phyloP scores from a whole-genome alignment of 768 basidiomycete genomes.

The Suillus occidentalis region DNA sequence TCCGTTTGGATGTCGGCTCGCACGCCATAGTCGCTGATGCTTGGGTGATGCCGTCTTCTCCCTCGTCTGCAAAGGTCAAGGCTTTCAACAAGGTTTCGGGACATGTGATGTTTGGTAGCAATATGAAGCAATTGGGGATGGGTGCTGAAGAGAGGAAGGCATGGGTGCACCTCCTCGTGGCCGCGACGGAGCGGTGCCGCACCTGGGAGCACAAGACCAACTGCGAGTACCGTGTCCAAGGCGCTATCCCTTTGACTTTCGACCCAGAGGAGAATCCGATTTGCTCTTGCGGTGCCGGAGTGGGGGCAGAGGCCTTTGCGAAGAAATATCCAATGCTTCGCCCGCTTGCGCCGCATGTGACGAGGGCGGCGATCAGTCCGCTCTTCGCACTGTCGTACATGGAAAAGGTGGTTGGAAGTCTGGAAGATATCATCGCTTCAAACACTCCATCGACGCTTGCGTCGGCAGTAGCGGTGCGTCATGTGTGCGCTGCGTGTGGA shows the following conservation, averaged over 20 bases:
- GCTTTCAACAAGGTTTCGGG: not conserved
- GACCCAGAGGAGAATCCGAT: slow-evolving; percentile 41
- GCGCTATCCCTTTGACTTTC: slow-evolving; percentile 37
- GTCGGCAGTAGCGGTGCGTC: not conserved
- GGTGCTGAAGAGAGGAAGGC: slow-evolving; percentile 37
- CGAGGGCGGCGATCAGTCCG: slow-evolving; percentile 51
- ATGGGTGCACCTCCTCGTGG: slow-evolving; percentile 55
- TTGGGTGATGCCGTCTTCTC: slow-evolving; percentile 39
- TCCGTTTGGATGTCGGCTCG: slow-evolving; percentile 48
- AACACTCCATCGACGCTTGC: not conserved
- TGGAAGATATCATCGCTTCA: not conserved
- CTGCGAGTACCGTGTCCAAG: slow-evolving; percentile 47
- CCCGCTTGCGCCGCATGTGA: slow-evolving; percentile 41
- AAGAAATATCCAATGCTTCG: slow-evolving; percentile 33
- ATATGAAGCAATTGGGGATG: slow-evolving; percentile 2
- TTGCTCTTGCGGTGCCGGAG: slow-evolving; percentile 55
- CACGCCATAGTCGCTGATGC: slow-evolving; percentile 52
- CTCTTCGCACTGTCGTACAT: slow-evolving; percentile 53
- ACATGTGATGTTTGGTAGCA: not conserved
- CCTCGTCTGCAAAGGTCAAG: not conserved
- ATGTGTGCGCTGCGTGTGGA: slow-evolving; percentile 21
- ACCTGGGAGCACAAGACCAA: slow-evolving; percentile 46
- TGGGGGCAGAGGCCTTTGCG: slow-evolving; percentile 41
- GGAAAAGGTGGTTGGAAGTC: slow-evolving; percentile 34
- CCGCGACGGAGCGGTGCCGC: slow-evolving; percentile 52